Base-by-base conservation (phyloP, 192 early-diverging fungal species). In the Linnemannia hyalina region DNA sequence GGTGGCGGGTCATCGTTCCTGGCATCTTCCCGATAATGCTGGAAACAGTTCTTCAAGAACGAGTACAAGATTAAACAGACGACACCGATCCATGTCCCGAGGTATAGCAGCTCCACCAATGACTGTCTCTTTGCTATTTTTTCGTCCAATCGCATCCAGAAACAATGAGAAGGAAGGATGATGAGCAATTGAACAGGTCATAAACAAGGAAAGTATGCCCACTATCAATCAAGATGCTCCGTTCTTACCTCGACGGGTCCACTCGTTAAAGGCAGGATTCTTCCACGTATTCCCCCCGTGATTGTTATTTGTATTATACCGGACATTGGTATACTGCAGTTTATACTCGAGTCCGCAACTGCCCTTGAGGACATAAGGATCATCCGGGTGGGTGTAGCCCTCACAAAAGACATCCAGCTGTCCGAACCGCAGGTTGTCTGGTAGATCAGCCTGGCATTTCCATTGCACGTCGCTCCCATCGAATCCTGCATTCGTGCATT, bases 401-500 rank as follows among this genome's bases (percentile, higher is more conserved):
- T 91, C 90, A 73, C 89, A 91, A 38, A 81, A 80, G 26, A 90
- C 90, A 38, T 81, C 63, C 10, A 88, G 57, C 29, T 86, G 72
- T 35, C 90, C 90, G 54, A 91, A 91, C 38, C 79, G 65, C 6
- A 91, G 36, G 26, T 83, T 84, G 36, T 84, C 69, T 23, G 87
- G 87, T 4, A 91, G 44, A 65, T 91, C 83, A 3, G 87, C 87
- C n/a, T 83, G 69, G 42, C 90, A 91, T n/a, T 86, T 84, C 90
- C 90, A 91, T n/a, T 88, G 82, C 26, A 91, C 90, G 47, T 91
- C 89, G 29, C 42, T 72, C n/a, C 90, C 90, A 23, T 91, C 89
- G 36, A 85, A 91, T 60, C 90, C 90, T 18, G 77, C 69, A 63
- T 90, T 90, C 3, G 16, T 69, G 54, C 89, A 91, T 52, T 91